phyloP scores from a whole-genome alignment of 2,329 filamentous ascomycete species.

The Truncatella angustata region DNA sequence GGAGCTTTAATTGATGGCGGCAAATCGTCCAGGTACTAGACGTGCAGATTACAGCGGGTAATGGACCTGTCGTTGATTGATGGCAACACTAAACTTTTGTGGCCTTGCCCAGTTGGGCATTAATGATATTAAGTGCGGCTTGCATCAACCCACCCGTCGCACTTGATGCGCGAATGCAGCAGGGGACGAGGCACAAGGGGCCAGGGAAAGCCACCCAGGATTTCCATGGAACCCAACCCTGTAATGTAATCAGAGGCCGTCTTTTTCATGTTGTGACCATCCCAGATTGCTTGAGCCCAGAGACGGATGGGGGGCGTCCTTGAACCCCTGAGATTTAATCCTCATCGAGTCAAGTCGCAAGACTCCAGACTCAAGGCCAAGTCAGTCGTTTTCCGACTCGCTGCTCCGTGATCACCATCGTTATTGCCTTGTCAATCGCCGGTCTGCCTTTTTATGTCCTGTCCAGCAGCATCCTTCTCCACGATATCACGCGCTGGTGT shows the following conservation, averaged over 20 bases:
- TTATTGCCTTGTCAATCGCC: background rate
- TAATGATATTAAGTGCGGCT: constrained; percentile 9
- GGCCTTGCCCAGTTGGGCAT: constrained; percentile 8
- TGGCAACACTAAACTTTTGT: background rate
- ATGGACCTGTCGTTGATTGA: background rate
- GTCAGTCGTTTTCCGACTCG: background rate
- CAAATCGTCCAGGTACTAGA: background rate
- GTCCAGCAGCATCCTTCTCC: background rate
- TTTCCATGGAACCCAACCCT: no score
- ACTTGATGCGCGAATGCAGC: no score
- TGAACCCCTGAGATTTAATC: constrained; percentile 9
- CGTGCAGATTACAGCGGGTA: background rate
- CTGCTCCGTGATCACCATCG: background rate
- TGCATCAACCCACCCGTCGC: no score
- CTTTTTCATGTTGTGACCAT: constrained; percentile 5
- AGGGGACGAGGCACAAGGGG: no score
- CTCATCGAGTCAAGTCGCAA: background rate
- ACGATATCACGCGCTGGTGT: background rate
- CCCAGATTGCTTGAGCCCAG: no score
- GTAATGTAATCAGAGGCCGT: background rate
- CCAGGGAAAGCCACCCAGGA: no score
- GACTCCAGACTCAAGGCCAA: no score
- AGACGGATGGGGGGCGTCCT: background rate
- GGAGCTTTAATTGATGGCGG: constrained; percentile 2
- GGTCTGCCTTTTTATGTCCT: background rate